Evolutionary conservation across 1,139 yeast species (phyloP).

Genomic region (Scheffersomyces quercinus): DNA sequence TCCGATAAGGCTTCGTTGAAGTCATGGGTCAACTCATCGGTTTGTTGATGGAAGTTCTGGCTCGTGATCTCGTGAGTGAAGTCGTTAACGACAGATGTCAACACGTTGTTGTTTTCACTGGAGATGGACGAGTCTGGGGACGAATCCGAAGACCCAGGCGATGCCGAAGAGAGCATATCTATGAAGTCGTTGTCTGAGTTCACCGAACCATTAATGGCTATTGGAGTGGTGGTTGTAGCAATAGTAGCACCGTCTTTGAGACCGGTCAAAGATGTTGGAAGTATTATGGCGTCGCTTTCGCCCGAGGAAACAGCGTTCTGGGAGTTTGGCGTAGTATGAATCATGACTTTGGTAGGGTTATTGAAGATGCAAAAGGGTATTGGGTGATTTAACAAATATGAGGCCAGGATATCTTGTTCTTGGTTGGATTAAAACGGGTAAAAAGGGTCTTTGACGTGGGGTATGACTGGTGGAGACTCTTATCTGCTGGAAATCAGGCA

Average conservation of each 20-base stretch:
- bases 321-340: not conserved
- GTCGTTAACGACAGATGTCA: not conserved
- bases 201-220: not conserved
- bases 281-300: not conserved
- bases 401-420: no score
- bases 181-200: not conserved
- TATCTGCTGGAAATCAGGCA: not conserved
- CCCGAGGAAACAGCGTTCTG: not conserved
- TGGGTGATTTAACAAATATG: no score
- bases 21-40: conserved; percentile 12
- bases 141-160: not conserved
- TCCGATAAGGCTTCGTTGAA: conserved; percentile 31
- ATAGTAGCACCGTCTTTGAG: not conserved
- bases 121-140: conserved; percentile 1
- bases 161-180: not conserved
- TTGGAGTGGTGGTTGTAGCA: not conserved
- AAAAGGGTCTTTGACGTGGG: not conserved
- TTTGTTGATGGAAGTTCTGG: conserved; percentile 6
- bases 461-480: not conserved
- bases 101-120: not conserved
- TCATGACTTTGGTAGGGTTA: not conserved
- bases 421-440: not conserved
- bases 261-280: not conserved
- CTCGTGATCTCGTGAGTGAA: not conserved
- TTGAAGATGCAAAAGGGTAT: not conserved